Percentiles rank a stretch among this genome's conserved stretches.
Evolutionary conservation across 257 asterid genomes (phyloP).

Genomic region (Solanum arcanum): DNA sequence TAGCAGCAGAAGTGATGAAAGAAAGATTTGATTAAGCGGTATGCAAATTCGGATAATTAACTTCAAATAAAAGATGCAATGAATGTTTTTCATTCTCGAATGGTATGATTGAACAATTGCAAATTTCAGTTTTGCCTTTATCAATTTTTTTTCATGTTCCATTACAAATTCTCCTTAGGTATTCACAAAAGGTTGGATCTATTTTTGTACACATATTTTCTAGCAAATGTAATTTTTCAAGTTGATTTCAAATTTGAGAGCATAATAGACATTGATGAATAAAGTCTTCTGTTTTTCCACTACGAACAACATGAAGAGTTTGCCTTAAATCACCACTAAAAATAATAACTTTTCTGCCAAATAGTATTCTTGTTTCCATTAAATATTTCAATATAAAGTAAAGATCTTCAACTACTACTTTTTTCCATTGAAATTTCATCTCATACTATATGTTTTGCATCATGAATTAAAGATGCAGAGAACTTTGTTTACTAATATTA

Average conservation of each 20-base stretch:
- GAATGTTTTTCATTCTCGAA: too few relatives aligned
- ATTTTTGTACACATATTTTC: too few relatives aligned
- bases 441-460: neutral
- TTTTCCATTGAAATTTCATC: neutral
- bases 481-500: too few relatives aligned
- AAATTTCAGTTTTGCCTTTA: neutral
- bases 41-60: too few relatives aligned
- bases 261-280: neutral
- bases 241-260: neutral
- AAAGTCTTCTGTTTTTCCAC: neutral
- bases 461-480: neutral
- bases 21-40: too few relatives aligned
- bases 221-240: neutral
- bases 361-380: neutral
- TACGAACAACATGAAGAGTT: neutral
- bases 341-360: neutral
- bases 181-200: neutral
- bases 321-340: neutral
- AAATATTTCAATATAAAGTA: too few relatives aligned
- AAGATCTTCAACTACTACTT: neutral
- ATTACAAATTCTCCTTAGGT: neutral
- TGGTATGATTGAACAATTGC: too few relatives aligned
- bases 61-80: too few relatives aligned
- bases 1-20: too few relatives aligned
- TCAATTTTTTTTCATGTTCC: too few relatives aligned